Percentiles rank a stretch among this genome's conserved stretches.
These are phyloP conservation scores for Sugiyamaella floridensis DNA, from an alignment of 805 yeast species.

Conservation along the genomic window DNA sequence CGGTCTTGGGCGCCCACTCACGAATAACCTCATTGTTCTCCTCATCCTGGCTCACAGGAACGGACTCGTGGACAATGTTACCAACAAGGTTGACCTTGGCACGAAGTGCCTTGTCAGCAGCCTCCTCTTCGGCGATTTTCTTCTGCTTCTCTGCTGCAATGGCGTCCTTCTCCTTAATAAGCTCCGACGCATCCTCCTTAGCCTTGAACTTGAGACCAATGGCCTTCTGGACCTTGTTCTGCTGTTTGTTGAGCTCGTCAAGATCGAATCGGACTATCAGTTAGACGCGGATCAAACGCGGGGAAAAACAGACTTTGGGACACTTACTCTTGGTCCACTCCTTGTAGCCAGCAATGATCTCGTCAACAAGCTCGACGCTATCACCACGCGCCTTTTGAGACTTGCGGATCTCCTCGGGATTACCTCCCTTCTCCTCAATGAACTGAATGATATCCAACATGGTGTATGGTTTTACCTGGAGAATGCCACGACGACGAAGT, in stretches of 20 bases:
- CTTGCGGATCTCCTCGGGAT: constrained; percentile 78
- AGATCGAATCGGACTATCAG: constrained; percentile 63
- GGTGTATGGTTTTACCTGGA: background rate
- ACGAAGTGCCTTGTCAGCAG: constrained; percentile 68
- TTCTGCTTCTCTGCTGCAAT: constrained; percentile 63
- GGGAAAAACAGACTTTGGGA: background rate
- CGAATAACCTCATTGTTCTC: constrained; percentile 83
- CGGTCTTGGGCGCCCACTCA: constrained; percentile 74
- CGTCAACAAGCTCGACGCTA: constrained; percentile 91
- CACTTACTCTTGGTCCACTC: constrained; percentile 67
- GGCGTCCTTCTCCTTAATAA: constrained; percentile 73
- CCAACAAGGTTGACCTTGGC: constrained; percentile 85
- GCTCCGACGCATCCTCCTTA: constrained; percentile 87
- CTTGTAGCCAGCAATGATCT: constrained; percentile 84
- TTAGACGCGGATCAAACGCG: background rate
- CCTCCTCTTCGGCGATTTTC: constrained; percentile 61
- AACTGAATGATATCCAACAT: constrained; percentile 93
- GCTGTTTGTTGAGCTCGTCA: constrained; percentile 82
- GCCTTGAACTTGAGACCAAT: constrained; percentile 89
- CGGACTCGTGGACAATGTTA: constrained; percentile 89
- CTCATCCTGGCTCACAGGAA: constrained; percentile 81
- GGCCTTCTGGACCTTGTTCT: constrained; percentile 85
- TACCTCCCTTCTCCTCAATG: constrained; percentile 94
- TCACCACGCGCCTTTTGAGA: constrained; percentile 95
- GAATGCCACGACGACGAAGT: background rate